Percentiles rank a stretch among this genome's conserved stretches.
Conservation (phyloP, 2,329 filamentous ascomycete genomes). For the Teratosphaeriaceae sp. region DNA sequence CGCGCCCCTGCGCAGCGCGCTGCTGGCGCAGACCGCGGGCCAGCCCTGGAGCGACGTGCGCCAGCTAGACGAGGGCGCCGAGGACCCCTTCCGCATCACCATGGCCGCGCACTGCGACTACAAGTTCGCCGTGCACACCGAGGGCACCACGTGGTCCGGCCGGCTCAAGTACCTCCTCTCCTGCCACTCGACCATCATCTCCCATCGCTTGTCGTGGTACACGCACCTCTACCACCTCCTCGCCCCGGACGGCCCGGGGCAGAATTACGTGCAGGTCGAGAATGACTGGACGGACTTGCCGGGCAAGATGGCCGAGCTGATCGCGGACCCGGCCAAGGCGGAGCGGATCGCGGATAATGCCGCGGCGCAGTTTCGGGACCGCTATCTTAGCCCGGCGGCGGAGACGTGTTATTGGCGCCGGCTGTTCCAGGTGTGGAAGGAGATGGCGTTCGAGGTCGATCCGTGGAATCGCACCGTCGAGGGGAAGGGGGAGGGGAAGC, state of each 20-base stretch:
- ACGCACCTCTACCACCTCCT: constrained; percentile 28
- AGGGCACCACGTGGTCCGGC: constrained; percentile 30
- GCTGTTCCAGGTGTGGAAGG: constrained; percentile 25
- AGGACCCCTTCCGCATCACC: constrained; percentile 19
- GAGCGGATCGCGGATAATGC: constrained; percentile 23
- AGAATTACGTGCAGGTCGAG: constrained; percentile 26
- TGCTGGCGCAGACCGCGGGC: constrained; percentile 25
- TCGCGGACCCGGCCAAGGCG: constrained; percentile 17
- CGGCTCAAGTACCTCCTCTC: constrained; percentile 29
- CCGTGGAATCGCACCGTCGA: constrained; percentile 14
- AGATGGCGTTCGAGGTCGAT: constrained; percentile 21
- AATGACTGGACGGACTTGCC: constrained; percentile 26
- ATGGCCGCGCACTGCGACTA: constrained; percentile 28
- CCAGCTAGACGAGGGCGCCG: constrained; percentile 18
- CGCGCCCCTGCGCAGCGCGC: constrained; percentile 18
- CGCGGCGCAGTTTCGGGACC: constrained; percentile 20
- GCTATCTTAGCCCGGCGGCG: constrained; percentile 26
- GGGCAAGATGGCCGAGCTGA: constrained; percentile 18
- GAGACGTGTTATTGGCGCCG: constrained; percentile 27
- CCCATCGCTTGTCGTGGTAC: constrained; percentile 25
- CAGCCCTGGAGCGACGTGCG: constrained; percentile 43
- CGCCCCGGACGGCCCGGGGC: constrained; percentile 17
- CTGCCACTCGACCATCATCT: constrained; percentile 26
- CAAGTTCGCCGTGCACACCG: constrained; percentile 27
- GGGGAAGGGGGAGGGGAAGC: constrained; percentile 15